Percentiles rank a stretch among this genome's conserved stretches.
Conservation (phyloP, 2,329 filamentous ascomycete genomes). For the Fusarium brachygibbosum region DNA sequence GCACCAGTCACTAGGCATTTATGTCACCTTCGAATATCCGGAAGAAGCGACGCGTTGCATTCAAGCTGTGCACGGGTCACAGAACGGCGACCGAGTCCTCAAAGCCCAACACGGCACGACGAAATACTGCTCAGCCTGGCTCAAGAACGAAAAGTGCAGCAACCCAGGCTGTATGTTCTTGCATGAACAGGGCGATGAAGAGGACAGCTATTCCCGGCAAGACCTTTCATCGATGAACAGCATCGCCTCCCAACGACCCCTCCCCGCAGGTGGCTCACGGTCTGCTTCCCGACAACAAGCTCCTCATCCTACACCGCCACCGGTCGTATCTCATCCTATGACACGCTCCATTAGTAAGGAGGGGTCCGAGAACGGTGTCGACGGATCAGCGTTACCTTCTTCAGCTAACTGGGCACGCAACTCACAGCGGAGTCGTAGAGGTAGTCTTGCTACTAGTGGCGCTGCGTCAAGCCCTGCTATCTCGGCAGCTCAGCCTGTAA, state of each 20-base stretch:
- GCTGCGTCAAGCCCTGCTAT: conserved; percentile 86
- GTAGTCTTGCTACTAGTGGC: conserved; percentile 84
- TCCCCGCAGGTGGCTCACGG: conserved; percentile 66
- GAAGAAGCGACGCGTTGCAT: conserved; percentile 93
- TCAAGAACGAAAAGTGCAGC: conserved; percentile 93
- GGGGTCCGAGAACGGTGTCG: conserved; percentile 76
- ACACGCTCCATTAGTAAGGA: conserved; percentile 83
- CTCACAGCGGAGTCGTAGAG: conserved; percentile 75
- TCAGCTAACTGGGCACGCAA: conserved; percentile 93
- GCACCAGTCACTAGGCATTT: conserved; percentile 92
- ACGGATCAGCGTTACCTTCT: conserved; percentile 90
- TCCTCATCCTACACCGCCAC: conserved; percentile 55
- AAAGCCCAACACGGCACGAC: conserved; percentile 89
- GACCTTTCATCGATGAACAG: conserved; percentile 96
- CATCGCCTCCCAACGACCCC: conserved; percentile 80
- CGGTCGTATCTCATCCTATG: conserved; percentile 72
- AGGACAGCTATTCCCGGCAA: conserved; percentile 94
- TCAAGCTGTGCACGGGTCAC: conserved; percentile 88
- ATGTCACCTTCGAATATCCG: conserved; percentile 96
- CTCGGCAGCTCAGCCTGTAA: conserved; percentile 69
- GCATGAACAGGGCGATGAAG: conserved; percentile 97
- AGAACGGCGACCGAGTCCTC: conserved; percentile 88
- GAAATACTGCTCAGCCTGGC: conserved; percentile 97
- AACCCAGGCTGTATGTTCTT: conserved; percentile 98
- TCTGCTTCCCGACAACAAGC: conserved; percentile 67